These are phyloP conservation scores for Auriscalpium vulgare DNA, from an alignment of 768 basidiomycete genomes.

Conservation along the genomic window DNA sequence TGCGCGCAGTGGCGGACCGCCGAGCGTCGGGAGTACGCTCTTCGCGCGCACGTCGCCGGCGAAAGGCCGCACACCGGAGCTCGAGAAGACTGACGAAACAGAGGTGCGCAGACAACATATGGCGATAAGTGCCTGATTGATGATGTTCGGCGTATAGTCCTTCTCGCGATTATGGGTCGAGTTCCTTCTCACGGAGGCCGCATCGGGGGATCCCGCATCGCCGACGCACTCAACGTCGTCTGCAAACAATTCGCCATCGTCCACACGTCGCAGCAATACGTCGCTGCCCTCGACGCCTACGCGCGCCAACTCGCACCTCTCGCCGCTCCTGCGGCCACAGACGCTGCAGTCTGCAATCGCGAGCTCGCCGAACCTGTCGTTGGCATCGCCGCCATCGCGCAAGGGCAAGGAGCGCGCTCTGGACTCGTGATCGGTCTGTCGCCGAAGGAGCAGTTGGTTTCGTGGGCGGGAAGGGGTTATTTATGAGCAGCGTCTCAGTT, in stretches of 20 bases:
- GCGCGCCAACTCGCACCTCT: constrained; percentile 4
- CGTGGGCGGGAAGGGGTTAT: too few relatives aligned
- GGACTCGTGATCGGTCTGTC: constrained; percentile 6
- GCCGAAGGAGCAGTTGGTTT: background rate
- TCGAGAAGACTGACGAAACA: constrained; percentile 77
- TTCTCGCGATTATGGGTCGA: constrained; percentile 98
- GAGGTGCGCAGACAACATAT: constrained; percentile 42
- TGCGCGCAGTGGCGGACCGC: constrained; percentile 35
- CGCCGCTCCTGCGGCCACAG: constrained; percentile 28
- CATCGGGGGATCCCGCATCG: constrained; percentile 30
- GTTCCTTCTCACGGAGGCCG: constrained; percentile 90
- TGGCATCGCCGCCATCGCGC: constrained; percentile 29
- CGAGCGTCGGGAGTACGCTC: constrained; percentile 9
- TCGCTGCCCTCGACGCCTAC: constrained; percentile 10
- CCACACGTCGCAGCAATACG: constrained; percentile 1
- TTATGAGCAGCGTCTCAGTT: too few relatives aligned
- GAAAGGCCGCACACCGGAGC: constrained; percentile 39
- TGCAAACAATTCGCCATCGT: constrained; percentile 20
- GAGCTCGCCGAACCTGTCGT: constrained; percentile 32
- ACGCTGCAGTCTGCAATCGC: constrained; percentile 31
- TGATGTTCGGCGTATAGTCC: constrained; percentile 43
- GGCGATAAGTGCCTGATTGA: background rate
- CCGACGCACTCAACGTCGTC: constrained; percentile 15
- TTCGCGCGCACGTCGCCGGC: constrained; percentile 22
- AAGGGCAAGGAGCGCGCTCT: constrained; percentile 42